Conservation (phyloP, 768 basidiomycete genomes). For the Crucibulum laeve region DNA sequence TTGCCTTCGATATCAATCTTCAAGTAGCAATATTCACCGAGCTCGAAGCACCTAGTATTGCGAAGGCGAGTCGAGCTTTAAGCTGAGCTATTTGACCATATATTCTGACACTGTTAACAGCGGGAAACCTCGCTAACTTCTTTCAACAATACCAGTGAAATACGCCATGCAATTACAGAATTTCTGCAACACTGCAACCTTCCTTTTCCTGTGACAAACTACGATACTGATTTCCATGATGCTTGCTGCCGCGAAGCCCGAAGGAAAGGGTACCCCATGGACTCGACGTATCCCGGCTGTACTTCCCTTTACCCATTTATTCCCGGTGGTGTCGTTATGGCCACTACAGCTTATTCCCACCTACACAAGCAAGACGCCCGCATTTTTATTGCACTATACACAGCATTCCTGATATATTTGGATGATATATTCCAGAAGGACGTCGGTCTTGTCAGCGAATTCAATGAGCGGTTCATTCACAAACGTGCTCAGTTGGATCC, state of each 20-base stretch:
- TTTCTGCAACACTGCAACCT: slow-evolving; percentile 1
- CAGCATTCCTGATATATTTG: slow-evolving; percentile 28
- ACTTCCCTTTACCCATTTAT: slow-evolving; percentile 22
- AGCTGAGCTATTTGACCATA: too few relatives aligned
- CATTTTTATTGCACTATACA: slow-evolving; percentile 34
- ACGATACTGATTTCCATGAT: slow-evolving; percentile 6
- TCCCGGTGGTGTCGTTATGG: slow-evolving; percentile 23
- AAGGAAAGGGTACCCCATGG: slow-evolving; percentile 19
- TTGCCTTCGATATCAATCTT: too few relatives aligned
- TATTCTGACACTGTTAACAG: too few relatives aligned
- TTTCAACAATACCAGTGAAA: background rate
- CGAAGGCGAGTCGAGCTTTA: too few relatives aligned
- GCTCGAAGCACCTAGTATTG: too few relatives aligned
- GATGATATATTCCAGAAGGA: slow-evolving; percentile 29
- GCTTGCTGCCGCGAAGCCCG: slow-evolving; percentile 17
- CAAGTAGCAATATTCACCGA: too few relatives aligned
- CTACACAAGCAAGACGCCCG: slow-evolving; percentile 20
- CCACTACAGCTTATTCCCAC: slow-evolving; percentile 21
- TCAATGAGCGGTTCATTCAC: slow-evolving; percentile 25
- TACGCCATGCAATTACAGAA: background rate
- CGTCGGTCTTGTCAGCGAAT: slow-evolving; percentile 20
- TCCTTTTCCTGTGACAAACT: background rate
- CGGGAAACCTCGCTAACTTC: background rate
- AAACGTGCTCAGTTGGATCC: slow-evolving; percentile 20
- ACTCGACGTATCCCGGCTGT: slow-evolving; percentile 6